A percentile compares a stretch with the other conserved stretches of the same genome.
These are phyloP conservation scores for Amanita molliuscula DNA, from an alignment of 768 basidiomycete genomes.

Conservation along the genomic window DNA sequence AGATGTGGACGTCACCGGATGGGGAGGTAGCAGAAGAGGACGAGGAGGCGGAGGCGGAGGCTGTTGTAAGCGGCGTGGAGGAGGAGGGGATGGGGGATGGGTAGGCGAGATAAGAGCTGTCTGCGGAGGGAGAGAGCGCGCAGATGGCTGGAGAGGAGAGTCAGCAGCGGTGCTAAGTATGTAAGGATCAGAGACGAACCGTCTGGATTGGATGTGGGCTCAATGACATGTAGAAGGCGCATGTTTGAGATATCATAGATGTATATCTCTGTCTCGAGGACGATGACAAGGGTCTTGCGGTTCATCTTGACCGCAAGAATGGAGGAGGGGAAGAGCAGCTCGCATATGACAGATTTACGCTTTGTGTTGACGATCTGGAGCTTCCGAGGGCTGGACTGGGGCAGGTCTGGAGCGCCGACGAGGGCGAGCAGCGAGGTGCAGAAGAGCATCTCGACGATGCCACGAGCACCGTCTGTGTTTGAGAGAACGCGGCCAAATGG, in stretches of 20 bases:
- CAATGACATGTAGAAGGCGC: conserved; percentile 94
- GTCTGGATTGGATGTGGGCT: conserved; percentile 92
- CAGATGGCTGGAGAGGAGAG: conserved; percentile 62
- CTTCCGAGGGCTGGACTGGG: conserved; percentile 82
- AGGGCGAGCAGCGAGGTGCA: conserved; percentile 96
- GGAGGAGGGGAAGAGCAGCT: conserved; percentile 92
- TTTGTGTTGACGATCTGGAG: conserved; percentile 99
- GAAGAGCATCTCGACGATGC: conserved; percentile 99
- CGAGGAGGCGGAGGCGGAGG: conserved; percentile 17
- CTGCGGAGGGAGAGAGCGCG: conserved; percentile 88
- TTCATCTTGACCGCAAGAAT: conserved; percentile 98
- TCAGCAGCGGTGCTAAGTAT: conserved; percentile 1
- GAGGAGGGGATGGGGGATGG: conserved; percentile 90
- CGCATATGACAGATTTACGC: conserved; percentile 99
- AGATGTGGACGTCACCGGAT: conserved; percentile 81
- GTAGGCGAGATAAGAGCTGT: conserved; percentile 91
- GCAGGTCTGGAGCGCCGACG: conserved; percentile 91
- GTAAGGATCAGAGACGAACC: conserved; percentile 39
- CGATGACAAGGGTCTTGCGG: conserved; percentile 90
- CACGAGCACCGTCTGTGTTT: conserved; percentile 88
- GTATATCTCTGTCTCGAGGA: conserved; percentile 96
- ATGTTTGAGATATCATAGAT: conserved; percentile 99
- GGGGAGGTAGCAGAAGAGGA: conserved; percentile 17
- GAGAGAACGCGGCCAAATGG: conserved; percentile 95
- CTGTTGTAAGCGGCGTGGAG: conserved; percentile 40